Percentiles rank a stretch among this genome's conserved stretches.
phyloP scores from a whole-genome alignment of 208 protist species.

The Trypanosoma melophagium region DNA sequence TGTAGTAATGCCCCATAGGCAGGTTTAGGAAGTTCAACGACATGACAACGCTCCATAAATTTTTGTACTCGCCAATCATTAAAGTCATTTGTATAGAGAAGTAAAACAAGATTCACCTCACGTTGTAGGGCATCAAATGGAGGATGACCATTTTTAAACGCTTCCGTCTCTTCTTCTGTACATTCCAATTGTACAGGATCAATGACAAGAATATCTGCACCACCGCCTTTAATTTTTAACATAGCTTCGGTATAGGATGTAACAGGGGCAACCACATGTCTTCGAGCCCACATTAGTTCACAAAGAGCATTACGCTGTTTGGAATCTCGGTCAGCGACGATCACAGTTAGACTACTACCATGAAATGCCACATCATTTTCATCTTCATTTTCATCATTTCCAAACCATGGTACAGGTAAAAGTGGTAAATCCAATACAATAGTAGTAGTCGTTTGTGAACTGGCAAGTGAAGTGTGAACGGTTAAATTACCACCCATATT shows the following conservation, averaged over 20 bases:
- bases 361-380: slow-evolving; percentile 2
- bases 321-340: slow-evolving; percentile 74
- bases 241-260: slow-evolving; percentile 71
- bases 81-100: slow-evolving; percentile 76
- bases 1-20: slow-evolving; percentile 70
- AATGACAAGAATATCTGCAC: slow-evolving; percentile 76
- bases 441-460: slow-evolving; percentile 23
- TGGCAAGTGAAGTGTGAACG: not conserved
- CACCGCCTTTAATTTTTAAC: slow-evolving; percentile 55
- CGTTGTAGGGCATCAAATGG: slow-evolving; percentile 64
- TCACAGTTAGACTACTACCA: slow-evolving; percentile 55
- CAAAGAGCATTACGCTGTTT: slow-evolving; percentile 69
- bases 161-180: slow-evolving; percentile 56
- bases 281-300: slow-evolving; percentile 76
- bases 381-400: slow-evolving; percentile 33
- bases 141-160: slow-evolving; percentile 35
- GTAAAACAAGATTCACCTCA: slow-evolving; percentile 53
- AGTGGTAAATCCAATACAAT: slow-evolving; percentile 75
- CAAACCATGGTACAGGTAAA: slow-evolving; percentile 64
- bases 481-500: slow-evolving; percentile 58
- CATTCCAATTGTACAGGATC: slow-evolving; percentile 74
- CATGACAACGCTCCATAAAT: slow-evolving; percentile 67
- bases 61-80: slow-evolving; percentile 79
- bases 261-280: slow-evolving; percentile 83
- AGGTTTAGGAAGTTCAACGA: slow-evolving; percentile 81